Evolutionary conservation across 2,329 filamentous ascomycete genomes (phyloP).

Genomic region (Trichophyton rubrum): DNA sequence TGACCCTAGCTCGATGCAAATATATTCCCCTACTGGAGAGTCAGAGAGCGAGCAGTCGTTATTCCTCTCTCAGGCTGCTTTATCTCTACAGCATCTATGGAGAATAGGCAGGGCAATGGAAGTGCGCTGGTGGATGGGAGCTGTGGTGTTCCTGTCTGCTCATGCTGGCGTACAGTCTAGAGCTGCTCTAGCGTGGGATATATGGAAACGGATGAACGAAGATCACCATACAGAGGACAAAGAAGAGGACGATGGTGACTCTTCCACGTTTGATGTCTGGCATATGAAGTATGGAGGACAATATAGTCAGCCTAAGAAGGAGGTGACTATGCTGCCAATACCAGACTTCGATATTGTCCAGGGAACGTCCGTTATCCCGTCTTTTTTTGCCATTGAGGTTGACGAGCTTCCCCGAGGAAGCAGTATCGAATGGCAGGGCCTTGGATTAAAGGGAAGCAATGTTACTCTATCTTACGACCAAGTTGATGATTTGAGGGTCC

Average conservation of each 20-base stretch:
- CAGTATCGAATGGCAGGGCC: conserved; percentile 71
- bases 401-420: conserved; percentile 61
- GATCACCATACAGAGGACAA: conserved; percentile 10
- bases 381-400: conserved; percentile 64
- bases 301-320: conserved; percentile 27
- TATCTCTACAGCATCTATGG: conserved; percentile 82
- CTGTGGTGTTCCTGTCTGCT: conserved; percentile 58
- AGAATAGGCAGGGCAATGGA: conserved; percentile 62
- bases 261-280: conserved; percentile 33
- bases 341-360: conserved; percentile 20
- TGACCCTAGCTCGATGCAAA: conserved; percentile 62
- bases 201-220: conserved; percentile 35
- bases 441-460: conserved; percentile 41
- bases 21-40: conserved; percentile 17
- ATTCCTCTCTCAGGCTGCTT: conserved; percentile 48
- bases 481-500: conserved; percentile 15
- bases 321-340: conserved; percentile 14
- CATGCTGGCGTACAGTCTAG: conserved; percentile 22
- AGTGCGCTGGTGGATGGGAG: conserved; percentile 62
- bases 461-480: conserved; percentile 16
- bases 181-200: conserved; percentile 28
- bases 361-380: conserved; percentile 38
- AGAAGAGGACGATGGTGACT: conserved; percentile 24
- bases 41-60: conserved; percentile 19
- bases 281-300: conserved; percentile 46